Percentiles rank a stretch among this genome's conserved stretches.
These are phyloP conservation scores for Silene latifolia DNA, from an alignment of 148 eudicot species.

Conservation along the genomic window DNA sequence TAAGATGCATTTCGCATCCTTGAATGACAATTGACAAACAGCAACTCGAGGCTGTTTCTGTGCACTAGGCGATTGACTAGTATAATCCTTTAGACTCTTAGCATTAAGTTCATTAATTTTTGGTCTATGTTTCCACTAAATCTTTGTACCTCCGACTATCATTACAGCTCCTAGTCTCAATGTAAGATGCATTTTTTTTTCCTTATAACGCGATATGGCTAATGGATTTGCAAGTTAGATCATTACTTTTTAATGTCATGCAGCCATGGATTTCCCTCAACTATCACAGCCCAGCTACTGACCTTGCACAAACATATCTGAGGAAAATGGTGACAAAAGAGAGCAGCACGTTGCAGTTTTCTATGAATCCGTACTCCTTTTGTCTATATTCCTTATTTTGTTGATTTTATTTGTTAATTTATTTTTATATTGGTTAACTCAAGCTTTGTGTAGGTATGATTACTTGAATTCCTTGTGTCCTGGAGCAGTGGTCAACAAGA, in stretches of 20 bases:
- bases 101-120: background rate
- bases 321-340: slow-evolving; percentile 52
- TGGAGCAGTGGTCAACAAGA: slow-evolving; percentile 38
- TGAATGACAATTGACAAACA: background rate
- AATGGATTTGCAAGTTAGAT: background rate
- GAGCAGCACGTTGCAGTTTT: slow-evolving; percentile 46
- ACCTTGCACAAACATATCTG: slow-evolving; percentile 42
- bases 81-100: slow-evolving; percentile 6
- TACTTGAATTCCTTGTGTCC: slow-evolving; percentile 82
- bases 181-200: slow-evolving; percentile 1
- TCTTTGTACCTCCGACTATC: background rate
- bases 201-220: background rate
- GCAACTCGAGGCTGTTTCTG: background rate
- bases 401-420: background rate
- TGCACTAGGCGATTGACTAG: background rate
- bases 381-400: slow-evolving; percentile 8
- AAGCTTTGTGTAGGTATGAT: slow-evolving; percentile 38
- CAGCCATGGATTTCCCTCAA: slow-evolving; percentile 71
- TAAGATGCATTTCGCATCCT: background rate
- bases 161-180: background rate
- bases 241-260: slow-evolving; percentile 10
- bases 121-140: background rate
- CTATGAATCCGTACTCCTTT: slow-evolving; percentile 65
- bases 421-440: slow-evolving; percentile 5
- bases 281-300: slow-evolving; percentile 55